These are phyloP conservation scores for Seiridium cupressi DNA, from an alignment of 2,329 filamentous ascomycete genomes.

Conservation along the genomic window DNA sequence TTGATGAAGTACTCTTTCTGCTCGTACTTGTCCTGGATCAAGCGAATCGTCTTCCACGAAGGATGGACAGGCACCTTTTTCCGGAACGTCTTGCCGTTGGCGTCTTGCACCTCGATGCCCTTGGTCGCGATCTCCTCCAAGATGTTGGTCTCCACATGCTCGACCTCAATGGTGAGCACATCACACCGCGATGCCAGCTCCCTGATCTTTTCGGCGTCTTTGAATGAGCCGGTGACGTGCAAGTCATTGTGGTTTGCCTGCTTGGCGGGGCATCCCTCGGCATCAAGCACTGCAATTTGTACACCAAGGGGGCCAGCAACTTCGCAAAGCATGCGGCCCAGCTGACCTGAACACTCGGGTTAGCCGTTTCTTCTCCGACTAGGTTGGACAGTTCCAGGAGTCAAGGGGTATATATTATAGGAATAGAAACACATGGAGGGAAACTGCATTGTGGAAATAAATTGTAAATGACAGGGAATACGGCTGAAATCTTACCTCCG, in stretches of 20 bases:
- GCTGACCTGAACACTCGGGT: conserved; percentile 52
- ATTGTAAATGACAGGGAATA: not conserved
- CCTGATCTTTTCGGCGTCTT: conserved; percentile 74
- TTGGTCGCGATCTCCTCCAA: conserved; percentile 76
- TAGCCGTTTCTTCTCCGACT: not conserved
- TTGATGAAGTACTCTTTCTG: conserved; percentile 80
- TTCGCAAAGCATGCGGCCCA: conserved; percentile 93
- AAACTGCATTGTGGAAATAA: not conserved
- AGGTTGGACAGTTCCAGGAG: not conserved
- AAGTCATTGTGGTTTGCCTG: conserved; percentile 74
- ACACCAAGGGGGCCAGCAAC: conserved; percentile 75
- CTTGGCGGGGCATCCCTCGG: conserved; percentile 74
- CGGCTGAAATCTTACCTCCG: conserved; percentile 53
- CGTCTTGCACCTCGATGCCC: conserved; percentile 53
- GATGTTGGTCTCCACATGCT: conserved; percentile 89
- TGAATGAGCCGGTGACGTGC: conserved; percentile 86
- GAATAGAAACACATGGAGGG: not conserved
- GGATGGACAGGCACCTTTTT: conserved; percentile 68
- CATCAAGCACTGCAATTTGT: conserved; percentile 76
- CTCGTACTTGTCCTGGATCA: conserved; percentile 90
- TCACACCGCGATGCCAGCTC: conserved; percentile 76
- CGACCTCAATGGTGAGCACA: conserved; percentile 89
- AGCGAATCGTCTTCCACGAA: conserved; percentile 79
- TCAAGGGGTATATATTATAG: not conserved
- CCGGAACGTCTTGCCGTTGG: conserved; percentile 29